These are phyloP conservation scores for Eutrema japonicum DNA, from an alignment of 345 rosid species.

Conservation along the genomic window DNA sequence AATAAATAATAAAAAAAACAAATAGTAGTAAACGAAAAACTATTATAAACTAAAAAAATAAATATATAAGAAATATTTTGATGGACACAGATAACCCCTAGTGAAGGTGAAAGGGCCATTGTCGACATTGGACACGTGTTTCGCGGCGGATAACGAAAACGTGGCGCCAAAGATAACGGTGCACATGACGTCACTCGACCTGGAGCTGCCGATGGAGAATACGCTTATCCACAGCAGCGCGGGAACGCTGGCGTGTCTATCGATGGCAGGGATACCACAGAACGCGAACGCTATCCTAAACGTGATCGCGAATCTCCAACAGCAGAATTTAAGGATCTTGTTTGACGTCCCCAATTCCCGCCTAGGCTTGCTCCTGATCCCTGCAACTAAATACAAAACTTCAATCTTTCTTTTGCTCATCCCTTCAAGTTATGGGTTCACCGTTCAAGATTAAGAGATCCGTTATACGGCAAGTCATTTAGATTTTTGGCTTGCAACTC, in stretches of 20 bases:
- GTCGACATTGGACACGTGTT: slow-evolving; percentile 78
- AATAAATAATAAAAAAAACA: too few relatives aligned
- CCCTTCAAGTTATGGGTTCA: background rate
- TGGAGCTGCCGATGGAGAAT: slow-evolving; percentile 78
- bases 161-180: slow-evolving; percentile 59
- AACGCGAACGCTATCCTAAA: slow-evolving; percentile 72
- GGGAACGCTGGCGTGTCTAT: slow-evolving; percentile 72
- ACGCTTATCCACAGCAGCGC: slow-evolving; percentile 81
- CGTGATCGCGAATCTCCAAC: slow-evolving; percentile 89
- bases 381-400: slow-evolving; percentile 57
- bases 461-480: background rate
- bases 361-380: slow-evolving; percentile 79
- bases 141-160: slow-evolving; percentile 49
- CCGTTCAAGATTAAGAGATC: background rate
- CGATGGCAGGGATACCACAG: slow-evolving; percentile 74
- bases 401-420: background rate
- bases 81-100: too few relatives aligned
- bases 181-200: slow-evolving; percentile 61
- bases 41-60: too few relatives aligned
- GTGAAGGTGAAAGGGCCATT: slow-evolving; percentile 71
- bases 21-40: too few relatives aligned
- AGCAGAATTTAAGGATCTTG: slow-evolving; percentile 80
- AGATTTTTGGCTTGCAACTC: background rate
- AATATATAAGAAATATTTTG: too few relatives aligned
- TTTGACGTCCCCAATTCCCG: slow-evolving; percentile 74